Evolutionary conservation across 345 rosid genomes (phyloP), one percentile per base, ranked within the genome.

Genomic region (Populus tremula): DNA sequence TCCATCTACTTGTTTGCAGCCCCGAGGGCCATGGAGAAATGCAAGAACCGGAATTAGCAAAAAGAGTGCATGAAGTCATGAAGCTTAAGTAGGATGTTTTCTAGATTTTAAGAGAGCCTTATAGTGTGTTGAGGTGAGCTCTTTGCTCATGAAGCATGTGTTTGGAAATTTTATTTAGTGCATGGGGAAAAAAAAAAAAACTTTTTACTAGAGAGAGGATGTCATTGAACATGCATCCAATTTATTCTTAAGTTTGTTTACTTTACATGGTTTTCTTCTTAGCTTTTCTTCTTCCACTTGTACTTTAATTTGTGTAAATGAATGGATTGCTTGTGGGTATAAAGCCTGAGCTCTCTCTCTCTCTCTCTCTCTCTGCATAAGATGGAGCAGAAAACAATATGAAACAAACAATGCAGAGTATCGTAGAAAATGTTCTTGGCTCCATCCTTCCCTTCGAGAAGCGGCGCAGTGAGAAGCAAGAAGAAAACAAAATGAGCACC

Each of bases 21-120:
- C 78, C 91, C 91, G 27, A 83, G 89, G 78, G 82, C 87, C 62
- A 73, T 77, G 84, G 89, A 83, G 82, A 88, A 88, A 80, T 86
- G 85, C 84, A 86, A 83, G 85, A 84, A 31, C 79, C 82, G 71
- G 25, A 69, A 70, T 67, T 84, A 80, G 80, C 0, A 21, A 43
- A 41, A 65, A 39, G 12, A n/a, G 21, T 5, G 7, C 21, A 25
- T 38, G 33, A 27, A 36, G 72, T 61, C 38, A 29, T 35, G 72
- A 80, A 71, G 64, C 80, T 76, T 63, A 16, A 29, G 64, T 9
- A 78, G 41, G 38, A 75, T 47, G 67, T 31, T 72, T 80, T 35
- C 63, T 76, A n/a, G 41, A 54, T n/a, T 66, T 71, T 11, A 59
- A 43, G 61, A 70, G 50, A 71, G 59, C 74, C 69, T 39, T 39